These are phyloP conservation scores for Lactarius psammicola DNA, from an alignment of 768 basidiomycete species.

Conservation along the genomic window DNA sequence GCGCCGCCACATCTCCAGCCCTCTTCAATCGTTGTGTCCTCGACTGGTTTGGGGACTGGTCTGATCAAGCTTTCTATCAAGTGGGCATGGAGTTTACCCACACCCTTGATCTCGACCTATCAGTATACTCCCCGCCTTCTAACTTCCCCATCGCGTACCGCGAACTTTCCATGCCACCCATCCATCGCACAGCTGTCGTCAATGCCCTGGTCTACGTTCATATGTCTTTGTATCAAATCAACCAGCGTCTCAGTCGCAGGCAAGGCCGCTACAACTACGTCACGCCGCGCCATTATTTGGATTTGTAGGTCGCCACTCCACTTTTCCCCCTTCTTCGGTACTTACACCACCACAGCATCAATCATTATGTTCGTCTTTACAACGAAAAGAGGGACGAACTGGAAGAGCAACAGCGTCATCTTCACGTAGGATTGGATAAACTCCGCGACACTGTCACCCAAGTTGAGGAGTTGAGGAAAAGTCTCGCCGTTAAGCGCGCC, in stretches of 20 bases:
- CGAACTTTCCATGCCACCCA: slow-evolving; percentile 77
- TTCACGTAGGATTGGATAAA: slow-evolving; percentile 97
- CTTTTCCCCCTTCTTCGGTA: slow-evolving; percentile 11
- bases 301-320: slow-evolving; percentile 70
- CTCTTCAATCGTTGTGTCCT: slow-evolving; percentile 98
- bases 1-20: slow-evolving; percentile 96
- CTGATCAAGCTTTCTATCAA: slow-evolving; percentile 97
- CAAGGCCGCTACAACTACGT: slow-evolving; percentile 97
- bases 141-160: slow-evolving; percentile 91
- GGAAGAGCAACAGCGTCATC: slow-evolving; percentile 97
- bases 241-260: slow-evolving; percentile 81
- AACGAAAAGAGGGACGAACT: slow-evolving; percentile 96
- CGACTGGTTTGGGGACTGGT: slow-evolving; percentile 99
- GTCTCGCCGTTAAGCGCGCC: slow-evolving; percentile 88
- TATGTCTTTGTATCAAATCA: slow-evolving; percentile 84
- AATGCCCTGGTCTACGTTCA: slow-evolving; percentile 95
- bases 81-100: slow-evolving; percentile 97
- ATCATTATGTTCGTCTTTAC: slow-evolving; percentile 93
- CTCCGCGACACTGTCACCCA: slow-evolving; percentile 93
- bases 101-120: slow-evolving; percentile 86
- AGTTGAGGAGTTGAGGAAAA: slow-evolving; percentile 94
- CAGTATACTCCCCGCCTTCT: slow-evolving; percentile 73
- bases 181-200: slow-evolving; percentile 87
- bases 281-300: slow-evolving; percentile 96
- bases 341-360: slow-evolving; percentile 59